Conservation (phyloP, 305 asterid genomes). For the Solanum aculeatissimum region DNA sequence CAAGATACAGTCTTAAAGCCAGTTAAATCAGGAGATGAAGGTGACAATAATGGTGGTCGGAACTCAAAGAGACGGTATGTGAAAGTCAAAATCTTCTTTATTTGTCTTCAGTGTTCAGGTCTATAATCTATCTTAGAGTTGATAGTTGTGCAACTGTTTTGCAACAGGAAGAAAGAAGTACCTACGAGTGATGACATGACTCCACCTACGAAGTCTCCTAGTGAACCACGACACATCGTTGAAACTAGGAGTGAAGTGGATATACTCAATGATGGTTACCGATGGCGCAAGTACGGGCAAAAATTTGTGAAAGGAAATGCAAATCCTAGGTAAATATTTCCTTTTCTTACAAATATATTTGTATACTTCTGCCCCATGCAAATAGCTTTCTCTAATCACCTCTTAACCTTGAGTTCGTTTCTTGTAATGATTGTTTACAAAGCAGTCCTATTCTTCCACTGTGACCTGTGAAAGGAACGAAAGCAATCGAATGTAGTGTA, state of each 20-base stretch:
- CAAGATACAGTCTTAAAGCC: slow-evolving; percentile 17
- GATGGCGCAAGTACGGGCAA: slow-evolving; percentile 99
- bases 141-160: neutral
- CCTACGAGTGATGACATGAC: slow-evolving; percentile 22
- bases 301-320: slow-evolving; percentile 90
- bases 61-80: slow-evolving; percentile 68
- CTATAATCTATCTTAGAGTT: neutral
- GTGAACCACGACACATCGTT: slow-evolving; percentile 57
- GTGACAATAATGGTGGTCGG: slow-evolving; percentile 28
- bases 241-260: slow-evolving; percentile 76
- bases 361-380: neutral
- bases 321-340: slow-evolving; percentile 63
- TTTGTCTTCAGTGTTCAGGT: neutral
- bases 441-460: neutral
- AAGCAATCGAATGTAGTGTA: neutral
- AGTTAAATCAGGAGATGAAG: slow-evolving; percentile 17
- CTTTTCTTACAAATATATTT: neutral
- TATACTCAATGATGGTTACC: slow-evolving; percentile 72
- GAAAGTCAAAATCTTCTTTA: slow-evolving; percentile 3
- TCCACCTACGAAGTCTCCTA: slow-evolving; percentile 30
- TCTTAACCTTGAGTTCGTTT: neutral
- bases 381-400: neutral
- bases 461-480: neutral
- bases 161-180: slow-evolving; percentile 50
- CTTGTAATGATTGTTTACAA: neutral